phyloP scores from a whole-genome alignment of 305 asterid species.

The Solanum hybrid region DNA sequence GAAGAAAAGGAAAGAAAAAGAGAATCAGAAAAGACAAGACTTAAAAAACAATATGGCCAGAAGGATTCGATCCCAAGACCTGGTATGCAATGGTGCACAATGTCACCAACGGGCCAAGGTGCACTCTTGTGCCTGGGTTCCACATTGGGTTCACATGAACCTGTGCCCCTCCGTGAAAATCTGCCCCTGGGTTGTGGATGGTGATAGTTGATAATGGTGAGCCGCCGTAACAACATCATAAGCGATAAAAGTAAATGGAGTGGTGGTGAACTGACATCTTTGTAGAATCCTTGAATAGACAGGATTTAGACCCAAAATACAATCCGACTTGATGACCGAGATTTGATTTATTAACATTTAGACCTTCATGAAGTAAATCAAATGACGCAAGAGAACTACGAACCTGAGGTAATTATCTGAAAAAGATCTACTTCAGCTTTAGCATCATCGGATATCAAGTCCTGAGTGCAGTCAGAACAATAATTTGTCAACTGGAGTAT shows the following conservation, averaged over 20 bases:
- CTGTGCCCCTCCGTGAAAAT: neutral
- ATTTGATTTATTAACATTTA: neutral
- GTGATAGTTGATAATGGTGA: neutral
- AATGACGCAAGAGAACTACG: neutral
- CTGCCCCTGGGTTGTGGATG: neutral
- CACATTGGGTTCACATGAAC: neutral
- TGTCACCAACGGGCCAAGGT: neutral
- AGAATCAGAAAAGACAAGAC: neutral
- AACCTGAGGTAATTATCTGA: constrained; percentile 50
- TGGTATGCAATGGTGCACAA: neutral
- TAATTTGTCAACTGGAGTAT: neutral
- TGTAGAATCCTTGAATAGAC: neutral
- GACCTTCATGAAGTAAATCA: neutral
- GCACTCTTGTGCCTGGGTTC: neutral
- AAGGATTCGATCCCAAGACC: neutral
- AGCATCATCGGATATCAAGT: constrained; percentile 23
- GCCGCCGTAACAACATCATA: neutral
- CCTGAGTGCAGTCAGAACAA: constrained; percentile 20
- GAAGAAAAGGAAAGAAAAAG: neutral
- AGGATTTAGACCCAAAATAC: neutral
- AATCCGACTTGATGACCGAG: neutral
- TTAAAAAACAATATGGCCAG: neutral
- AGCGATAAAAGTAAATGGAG: neutral
- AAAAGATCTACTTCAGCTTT: constrained; percentile 50
- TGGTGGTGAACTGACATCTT: neutral